Conservation (phyloP, 345 rosid species). For the Salix koriyanagi region DNA sequence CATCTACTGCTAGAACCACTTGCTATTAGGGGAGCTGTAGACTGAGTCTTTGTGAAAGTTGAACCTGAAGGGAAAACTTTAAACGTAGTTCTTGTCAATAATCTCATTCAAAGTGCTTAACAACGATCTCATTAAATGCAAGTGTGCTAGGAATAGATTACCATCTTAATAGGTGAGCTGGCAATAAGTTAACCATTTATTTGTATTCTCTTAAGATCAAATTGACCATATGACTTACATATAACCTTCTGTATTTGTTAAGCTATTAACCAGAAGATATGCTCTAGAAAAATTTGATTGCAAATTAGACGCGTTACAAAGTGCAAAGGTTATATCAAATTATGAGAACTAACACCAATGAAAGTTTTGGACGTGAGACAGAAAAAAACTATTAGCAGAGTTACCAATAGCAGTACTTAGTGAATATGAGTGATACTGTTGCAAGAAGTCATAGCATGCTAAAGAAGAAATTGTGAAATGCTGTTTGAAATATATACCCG, state of each 20-base stretch:
- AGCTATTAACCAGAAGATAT: background rate
- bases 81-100: background rate
- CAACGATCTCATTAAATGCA: background rate
- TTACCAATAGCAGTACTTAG: background rate
- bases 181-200: background rate
- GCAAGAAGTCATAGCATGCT: background rate
- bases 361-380: background rate
- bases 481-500: conserved; percentile 44
- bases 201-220: background rate
- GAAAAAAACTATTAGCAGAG: background rate
- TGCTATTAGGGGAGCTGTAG: conserved; percentile 63
- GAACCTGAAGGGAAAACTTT: conserved; percentile 49
- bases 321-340: background rate
- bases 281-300: background rate
- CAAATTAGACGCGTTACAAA: background rate
- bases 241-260: background rate
- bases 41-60: conserved; percentile 38
- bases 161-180: background rate
- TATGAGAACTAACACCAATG: background rate
- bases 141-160: background rate
- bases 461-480: conserved; percentile 4
- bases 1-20: conserved; percentile 57
- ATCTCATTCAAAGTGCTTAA: conserved; percentile 4
- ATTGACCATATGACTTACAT: background rate
- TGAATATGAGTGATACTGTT: background rate